Percentiles rank a stretch among this genome's conserved stretches.
Evolutionary conservation across 1,284 basidiomycete species (phyloP).

Genomic region (Rhodofomes roseus): DNA sequence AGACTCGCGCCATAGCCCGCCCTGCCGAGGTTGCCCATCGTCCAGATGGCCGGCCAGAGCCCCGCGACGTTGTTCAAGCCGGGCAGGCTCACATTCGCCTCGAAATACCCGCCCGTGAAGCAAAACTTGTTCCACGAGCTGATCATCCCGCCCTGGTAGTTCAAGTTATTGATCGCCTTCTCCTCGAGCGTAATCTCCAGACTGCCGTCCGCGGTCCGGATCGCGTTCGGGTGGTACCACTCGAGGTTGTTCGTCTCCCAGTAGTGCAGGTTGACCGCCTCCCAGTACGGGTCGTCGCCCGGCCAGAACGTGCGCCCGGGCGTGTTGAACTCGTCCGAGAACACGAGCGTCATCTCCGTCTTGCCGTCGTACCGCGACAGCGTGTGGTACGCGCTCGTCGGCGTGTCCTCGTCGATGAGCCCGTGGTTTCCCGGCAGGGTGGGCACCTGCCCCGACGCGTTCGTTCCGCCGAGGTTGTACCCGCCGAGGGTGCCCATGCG

Average conservation of each 20-base stretch:
- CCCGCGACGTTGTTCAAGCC: constrained; percentile 38
- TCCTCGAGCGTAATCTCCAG: constrained; percentile 54
- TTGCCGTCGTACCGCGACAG: constrained; percentile 36
- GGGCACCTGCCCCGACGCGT: constrained; percentile 44
- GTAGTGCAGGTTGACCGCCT: constrained; percentile 70
- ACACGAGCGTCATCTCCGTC: constrained; percentile 47
- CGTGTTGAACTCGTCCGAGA: constrained; percentile 67
- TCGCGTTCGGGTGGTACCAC: constrained; percentile 62
- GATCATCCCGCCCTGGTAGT: constrained; percentile 47
- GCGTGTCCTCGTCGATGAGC: constrained; percentile 53
- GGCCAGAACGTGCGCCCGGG: constrained; percentile 55
- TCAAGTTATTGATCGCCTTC: constrained; percentile 51
- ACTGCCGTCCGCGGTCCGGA: constrained; percentile 61
- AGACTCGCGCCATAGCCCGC: constrained; percentile 62
- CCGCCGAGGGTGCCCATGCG: constrained; percentile 29
- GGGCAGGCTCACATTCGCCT: constrained; percentile 32
- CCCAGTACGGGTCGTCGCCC: constrained; percentile 61
- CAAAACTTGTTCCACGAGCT: constrained; percentile 57
- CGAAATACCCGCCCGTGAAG: constrained; percentile 54
- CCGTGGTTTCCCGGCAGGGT: constrained; percentile 34
- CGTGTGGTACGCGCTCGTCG: constrained; percentile 37
- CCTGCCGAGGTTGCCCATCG: constrained; percentile 65
- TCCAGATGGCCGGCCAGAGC: constrained; percentile 56
- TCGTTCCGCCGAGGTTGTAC: constrained; percentile 52
- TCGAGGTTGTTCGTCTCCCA: constrained; percentile 53